Base-by-base conservation (phyloP, 768 basidiomycete genomes). In the Trametes meyenii region DNA sequence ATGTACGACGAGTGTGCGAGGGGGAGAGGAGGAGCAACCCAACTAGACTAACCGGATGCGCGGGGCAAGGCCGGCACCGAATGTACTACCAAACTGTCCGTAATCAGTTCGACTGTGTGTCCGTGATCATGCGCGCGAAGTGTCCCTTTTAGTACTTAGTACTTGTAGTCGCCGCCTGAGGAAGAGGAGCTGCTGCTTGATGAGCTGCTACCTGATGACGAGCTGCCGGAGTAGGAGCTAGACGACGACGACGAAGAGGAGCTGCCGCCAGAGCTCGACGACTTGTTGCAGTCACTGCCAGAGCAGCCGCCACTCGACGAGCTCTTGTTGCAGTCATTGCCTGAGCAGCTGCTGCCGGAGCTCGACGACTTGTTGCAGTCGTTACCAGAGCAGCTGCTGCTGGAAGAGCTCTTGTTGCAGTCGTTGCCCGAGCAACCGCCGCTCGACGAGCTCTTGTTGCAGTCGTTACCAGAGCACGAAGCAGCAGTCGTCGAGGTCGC, bases 81-180 rank as follows among this genome's bases (percentile, higher is more conserved):
- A 23, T 44, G 21, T 44, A n/a, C 45, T 46, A 64, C 58, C 62
- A 64, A 64, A 64, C 62, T 64, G 62, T 64, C 62, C 62, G 58
- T 50, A 36, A 56, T 54, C 62, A 64, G 62, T 63, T 58, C 57
- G 62, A 58, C 62, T 40, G 46, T 56, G 58, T 60, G 62, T 64
- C 62, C 62, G 58, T 56, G 40, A 48, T 46, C 44, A 44, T 55
- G 33, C 24, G 36, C 48, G 57, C 29, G 48, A 59, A 64, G 19
- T 50, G 62, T 64, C 62, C 62, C 62, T 60, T 64, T 64, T 63
- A 50, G 48, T 46, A 46, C 45, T 17, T 38, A 48, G 24, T 49
- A 16, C 12, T 14, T 29, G 29, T 50, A 50, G 50, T 16, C 33
- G 48, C 26, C 24, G 33, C 48, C 48, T 17, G 26, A 50, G 14